phyloP scores from a whole-genome alignment of 2,329 filamentous ascomycete species.

The Aureobasidium sp. region DNA sequence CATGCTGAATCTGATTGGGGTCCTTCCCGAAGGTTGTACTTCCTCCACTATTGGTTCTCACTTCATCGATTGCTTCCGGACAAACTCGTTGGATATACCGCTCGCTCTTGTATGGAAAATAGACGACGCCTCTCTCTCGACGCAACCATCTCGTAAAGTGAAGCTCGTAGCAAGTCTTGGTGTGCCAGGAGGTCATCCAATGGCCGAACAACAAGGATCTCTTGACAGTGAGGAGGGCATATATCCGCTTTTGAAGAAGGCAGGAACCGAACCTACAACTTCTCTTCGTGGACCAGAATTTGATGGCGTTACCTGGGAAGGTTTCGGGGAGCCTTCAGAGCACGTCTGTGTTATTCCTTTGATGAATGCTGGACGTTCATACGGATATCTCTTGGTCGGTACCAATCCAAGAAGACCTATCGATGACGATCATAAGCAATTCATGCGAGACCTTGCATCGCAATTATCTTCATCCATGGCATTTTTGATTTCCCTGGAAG shows the following conservation, averaged over 20 bases:
- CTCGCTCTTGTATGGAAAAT: background rate
- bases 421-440: conserved; percentile 16
- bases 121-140: background rate
- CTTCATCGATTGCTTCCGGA: background rate
- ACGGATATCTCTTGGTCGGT: conserved; percentile 16
- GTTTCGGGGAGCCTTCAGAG: conserved; percentile 20
- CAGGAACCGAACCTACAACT: background rate
- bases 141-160: background rate
- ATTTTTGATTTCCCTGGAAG: conserved; percentile 9
- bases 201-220: background rate
- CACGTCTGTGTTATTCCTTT: conserved; percentile 7
- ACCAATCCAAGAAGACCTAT: conserved; percentile 15
- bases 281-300: conserved; percentile 10
- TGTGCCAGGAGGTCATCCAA: background rate
- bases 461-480: conserved; percentile 14
- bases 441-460: conserved; percentile 15
- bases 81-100: background rate
- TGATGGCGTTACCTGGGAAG: conserved; percentile 21
- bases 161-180: background rate
- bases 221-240: background rate
- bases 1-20: conserved; percentile 11
- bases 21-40: background rate
- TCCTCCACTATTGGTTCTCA: background rate
- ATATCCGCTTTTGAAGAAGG: background rate
- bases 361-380: background rate